phyloP scores from a whole-genome alignment of 352 stramenopile genomes.

The Phytopythium chamaehyphon region DNA sequence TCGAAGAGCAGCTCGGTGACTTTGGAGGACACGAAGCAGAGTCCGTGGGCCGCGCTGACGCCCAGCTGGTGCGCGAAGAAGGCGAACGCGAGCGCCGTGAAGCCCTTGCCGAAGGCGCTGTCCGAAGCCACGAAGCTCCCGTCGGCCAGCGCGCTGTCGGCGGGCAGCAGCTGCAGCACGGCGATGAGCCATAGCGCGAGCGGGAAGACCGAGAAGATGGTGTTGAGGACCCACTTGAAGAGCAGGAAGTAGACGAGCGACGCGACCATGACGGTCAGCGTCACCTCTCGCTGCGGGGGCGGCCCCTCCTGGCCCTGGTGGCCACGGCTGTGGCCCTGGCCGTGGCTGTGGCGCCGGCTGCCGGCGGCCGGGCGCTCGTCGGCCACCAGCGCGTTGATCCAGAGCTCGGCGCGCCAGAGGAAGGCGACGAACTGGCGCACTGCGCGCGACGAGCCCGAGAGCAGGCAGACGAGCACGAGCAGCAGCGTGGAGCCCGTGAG shows the following conservation, averaged over 20 bases:
- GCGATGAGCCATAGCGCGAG: slow-evolving; percentile 42
- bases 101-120: slow-evolving; percentile 15
- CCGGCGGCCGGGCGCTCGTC: slow-evolving; percentile 9
- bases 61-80: slow-evolving; percentile 65
- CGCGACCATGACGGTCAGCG: slow-evolving; percentile 51
- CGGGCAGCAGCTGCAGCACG: slow-evolving; percentile 32
- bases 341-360: slow-evolving; percentile 7
- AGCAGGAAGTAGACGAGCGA: slow-evolving; percentile 68
- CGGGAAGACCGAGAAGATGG: slow-evolving; percentile 48
- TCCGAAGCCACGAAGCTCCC: slow-evolving; percentile 16
- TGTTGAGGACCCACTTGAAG: slow-evolving; percentile 60
- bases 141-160: slow-evolving; percentile 8
- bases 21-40: slow-evolving; percentile 47
- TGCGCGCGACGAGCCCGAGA: slow-evolving; percentile 39
- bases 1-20: slow-evolving; percentile 38
- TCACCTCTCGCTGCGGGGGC: slow-evolving; percentile 32
- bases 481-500: slow-evolving; percentile 29
- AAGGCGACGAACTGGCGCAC: slow-evolving; percentile 36
- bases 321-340: neutral
- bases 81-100: slow-evolving; percentile 45
- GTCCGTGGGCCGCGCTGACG: slow-evolving; percentile 30
- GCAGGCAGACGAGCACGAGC: slow-evolving; percentile 47
- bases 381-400: slow-evolving; percentile 33
- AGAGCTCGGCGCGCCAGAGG: slow-evolving; percentile 55
- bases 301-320: neutral